Base-by-base conservation (phyloP, 495 filamentous ascomycete genomes). In the Thermochaetoides thermophila region DNA sequence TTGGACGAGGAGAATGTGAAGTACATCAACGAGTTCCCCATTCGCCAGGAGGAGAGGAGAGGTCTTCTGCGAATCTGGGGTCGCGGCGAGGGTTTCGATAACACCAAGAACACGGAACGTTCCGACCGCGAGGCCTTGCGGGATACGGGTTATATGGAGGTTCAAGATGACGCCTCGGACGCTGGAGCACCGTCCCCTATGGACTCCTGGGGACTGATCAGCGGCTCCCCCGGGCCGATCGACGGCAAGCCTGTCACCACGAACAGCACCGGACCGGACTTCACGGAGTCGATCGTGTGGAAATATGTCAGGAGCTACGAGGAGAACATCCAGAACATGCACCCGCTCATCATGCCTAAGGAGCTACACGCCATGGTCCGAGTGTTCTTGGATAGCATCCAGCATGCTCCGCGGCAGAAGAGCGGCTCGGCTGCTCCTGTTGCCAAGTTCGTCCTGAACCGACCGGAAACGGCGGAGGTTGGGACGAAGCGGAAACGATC, bases 241-340 rank as follows among this genome's bases (percentile, higher is more conserved):
- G 56, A 55, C 29, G 54, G 53, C 23, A 55, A 50, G 18, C 68
- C 74, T 1, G n/a, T n/a, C n/a, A 44, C 68, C 4, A 68, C 73
- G 37, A 74, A 15, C 2, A 5, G 20, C 17, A 43, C 76, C 20
- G 60, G 68, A 9, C 58, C 84, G 10, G 78, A 75, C 31, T 66
- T 91, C 31, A 69, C 78, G 35, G 46, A 61, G 13, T 55, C 51
- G 9, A 81, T 68, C 2, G 63, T 92, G 6, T 61, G 61, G 37
- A 64, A 59, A 25, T 77, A 84, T 25, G 67, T 78, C 23, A 44
- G 68, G 11, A 81, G 74, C 52, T 97, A 84, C 50, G 57, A 84
- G 46, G 52, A 74, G 4, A 68, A 91, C 48, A 78, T 97, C 24
- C 79, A 93, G 44, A 81, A 74, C 34, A 71, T 97, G 50, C 89